Base-by-base conservation (phyloP, 2,329 filamentous ascomycete genomes). In the Mycogone perniciosa region DNA sequence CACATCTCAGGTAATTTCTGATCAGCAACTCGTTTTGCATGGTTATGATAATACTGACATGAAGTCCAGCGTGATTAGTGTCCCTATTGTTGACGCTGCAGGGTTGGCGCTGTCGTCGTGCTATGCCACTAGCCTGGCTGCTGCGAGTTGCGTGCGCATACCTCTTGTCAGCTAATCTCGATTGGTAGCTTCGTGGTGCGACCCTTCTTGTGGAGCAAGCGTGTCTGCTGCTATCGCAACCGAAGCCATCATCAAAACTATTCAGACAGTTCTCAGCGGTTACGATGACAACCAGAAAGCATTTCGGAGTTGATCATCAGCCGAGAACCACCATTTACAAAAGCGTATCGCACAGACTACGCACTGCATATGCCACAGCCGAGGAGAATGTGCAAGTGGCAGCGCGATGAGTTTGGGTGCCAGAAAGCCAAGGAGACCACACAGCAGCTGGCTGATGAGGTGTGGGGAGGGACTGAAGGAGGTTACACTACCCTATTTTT, bases 291-390 rank as follows among this genome's bases (percentile, higher is more conserved):
- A 89, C 59, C 91, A 88, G 58, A 77, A 79, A 5, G 81, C 81
- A 29, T 95, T 10, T 86, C 85, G 1, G 89, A 95, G 66, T 73
- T 95, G 1, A 74, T 95, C 10, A 70, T 77, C 38, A 89, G 87
- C 48, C 89, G 85, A 65, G 89, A 95, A 63, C 84, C 88, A 0
- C 82, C 84, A 10, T 95, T 89, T 60, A 90, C 85, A 0, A 95
- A 62, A 90, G 86, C 53, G 85, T 92, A 3, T 82, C 89, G 68
- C 81, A 74, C 47, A 80, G 86, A 46, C 76, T 95, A 9, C 80
- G 81, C 50, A 84, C 79, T 3, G 86, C 82, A 0, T 93, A 92
- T 61, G 80, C 82, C 27, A 88, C 83, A 0, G 85, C 82, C 1
- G 70, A 79, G 2, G 75, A 81, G 0, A 81, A 75, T 1, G 71